Percentiles rank a stretch among this genome's conserved stretches.
Conservation (phyloP, 148 eudicot species). For the Rheum nobile region DNA sequence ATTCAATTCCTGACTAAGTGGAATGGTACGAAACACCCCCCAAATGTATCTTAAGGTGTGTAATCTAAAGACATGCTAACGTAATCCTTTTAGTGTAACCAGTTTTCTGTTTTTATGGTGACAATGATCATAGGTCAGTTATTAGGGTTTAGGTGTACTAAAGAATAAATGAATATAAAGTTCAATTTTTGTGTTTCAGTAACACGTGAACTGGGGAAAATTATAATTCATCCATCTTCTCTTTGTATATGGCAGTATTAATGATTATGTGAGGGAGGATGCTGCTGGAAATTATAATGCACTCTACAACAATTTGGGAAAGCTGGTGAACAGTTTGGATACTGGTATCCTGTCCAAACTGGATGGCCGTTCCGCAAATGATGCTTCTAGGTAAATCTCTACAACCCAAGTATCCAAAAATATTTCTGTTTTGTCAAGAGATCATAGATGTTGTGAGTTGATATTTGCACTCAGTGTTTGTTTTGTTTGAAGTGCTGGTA, state of each 20-base stretch:
- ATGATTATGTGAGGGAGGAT: conserved; percentile 38
- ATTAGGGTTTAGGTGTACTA: background rate
- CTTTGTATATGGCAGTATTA: conserved; percentile 32
- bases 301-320: conserved; percentile 63
- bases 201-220: background rate
- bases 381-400: conserved; percentile 19
- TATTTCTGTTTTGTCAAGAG: background rate
- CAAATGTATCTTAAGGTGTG: no score
- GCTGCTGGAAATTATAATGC: conserved; percentile 38
- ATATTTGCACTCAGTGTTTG: background rate
- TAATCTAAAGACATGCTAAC: no score
- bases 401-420: background rate
- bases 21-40: no score
- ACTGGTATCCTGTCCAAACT: conserved; percentile 39
- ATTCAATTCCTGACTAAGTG: no score
- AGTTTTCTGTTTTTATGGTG: background rate
- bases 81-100: background rate
- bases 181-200: background rate
- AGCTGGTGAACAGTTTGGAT: conserved; percentile 44
- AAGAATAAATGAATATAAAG: no score
- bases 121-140: background rate
- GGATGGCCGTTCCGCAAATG: conserved; percentile 19
- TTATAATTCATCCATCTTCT: background rate
- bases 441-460: background rate
- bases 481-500: background rate